Evolutionary conservation across 1,284 basidiomycete genomes (phyloP).

Genomic region (Trichosporon sp.): DNA sequence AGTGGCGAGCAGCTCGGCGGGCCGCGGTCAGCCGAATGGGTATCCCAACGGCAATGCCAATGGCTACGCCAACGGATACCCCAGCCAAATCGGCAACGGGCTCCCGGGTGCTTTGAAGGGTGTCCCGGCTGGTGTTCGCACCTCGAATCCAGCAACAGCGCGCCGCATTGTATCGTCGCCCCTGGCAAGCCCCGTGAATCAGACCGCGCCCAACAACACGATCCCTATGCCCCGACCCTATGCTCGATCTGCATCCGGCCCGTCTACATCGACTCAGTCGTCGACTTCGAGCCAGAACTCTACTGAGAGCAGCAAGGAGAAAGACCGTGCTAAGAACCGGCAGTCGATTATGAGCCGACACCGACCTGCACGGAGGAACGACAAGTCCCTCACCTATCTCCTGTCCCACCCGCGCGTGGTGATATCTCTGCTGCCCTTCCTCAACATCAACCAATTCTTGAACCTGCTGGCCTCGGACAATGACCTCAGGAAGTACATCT

Average conservation of each 20-base stretch:
- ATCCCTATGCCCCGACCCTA: neutral
- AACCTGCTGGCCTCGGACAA: constrained; percentile 38
- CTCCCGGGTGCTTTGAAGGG: constrained; percentile 1
- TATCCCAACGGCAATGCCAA: constrained; percentile 2
- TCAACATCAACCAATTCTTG: constrained; percentile 44
- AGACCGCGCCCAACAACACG: neutral
- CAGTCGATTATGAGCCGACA: neutral
- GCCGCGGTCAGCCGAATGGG: neutral
- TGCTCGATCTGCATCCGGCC: neutral
- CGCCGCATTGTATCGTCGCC: constrained; percentile 22
- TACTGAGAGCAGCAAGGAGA: neutral
- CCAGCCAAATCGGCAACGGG: constrained; percentile 8
- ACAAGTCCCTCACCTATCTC: constrained; percentile 16
- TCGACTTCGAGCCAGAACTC: neutral
- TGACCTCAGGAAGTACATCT: constrained; percentile 31
- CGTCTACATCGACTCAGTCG: neutral
- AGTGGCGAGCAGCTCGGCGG: neutral
- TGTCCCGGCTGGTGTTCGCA: neutral
- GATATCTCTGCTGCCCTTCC: constrained; percentile 31
- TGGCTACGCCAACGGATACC: neutral
- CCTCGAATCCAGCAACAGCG: neutral
- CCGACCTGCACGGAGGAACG: neutral
- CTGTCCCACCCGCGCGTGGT: constrained; percentile 34
- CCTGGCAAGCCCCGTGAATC: constrained; percentile 19
- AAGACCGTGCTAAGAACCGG: neutral